Conservation (phyloP, 371 early-diverging fungal species). For the Mortierella sp. region DNA sequence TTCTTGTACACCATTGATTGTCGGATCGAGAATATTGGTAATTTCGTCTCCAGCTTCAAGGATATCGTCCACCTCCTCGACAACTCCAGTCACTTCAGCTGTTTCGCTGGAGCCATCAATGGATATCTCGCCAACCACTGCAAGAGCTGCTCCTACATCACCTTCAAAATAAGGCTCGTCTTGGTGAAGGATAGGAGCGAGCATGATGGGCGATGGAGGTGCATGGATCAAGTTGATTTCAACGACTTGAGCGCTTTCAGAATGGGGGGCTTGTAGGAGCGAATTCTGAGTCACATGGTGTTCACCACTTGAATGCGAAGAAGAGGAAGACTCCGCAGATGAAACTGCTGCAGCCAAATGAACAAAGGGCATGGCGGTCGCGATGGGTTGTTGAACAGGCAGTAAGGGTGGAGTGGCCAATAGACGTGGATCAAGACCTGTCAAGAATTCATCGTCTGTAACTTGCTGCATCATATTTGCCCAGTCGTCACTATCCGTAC, state of each 20-base stretch:
- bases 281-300: not conserved
- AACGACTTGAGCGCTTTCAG: not conserved
- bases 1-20: not conserved
- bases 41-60: not conserved
- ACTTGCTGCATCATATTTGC: conserved; percentile 33
- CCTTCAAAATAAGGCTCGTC: not conserved
- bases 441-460: conserved; percentile 24
- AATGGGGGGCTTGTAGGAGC: not conserved
- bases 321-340: conserved; percentile 5
- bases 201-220: conserved; percentile 12
- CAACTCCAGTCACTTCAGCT: not conserved
- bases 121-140: not conserved
- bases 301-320: not conserved
- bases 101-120: not conserved
- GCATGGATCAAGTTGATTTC: not conserved
- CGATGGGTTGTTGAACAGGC: conserved; percentile 41
- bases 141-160: not conserved
- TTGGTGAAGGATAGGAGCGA: not conserved
- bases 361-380: conserved; percentile 46
- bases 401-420: conserved; percentile 33
- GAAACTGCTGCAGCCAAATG: conserved; percentile 9
- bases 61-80: not conserved
- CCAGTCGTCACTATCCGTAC: conserved; percentile 31
- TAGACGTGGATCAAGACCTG: conserved; percentile 14
- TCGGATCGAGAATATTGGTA: not conserved